Conservation (phyloP, 768 basidiomycete species). For the Suillus ampliporus region DNA sequence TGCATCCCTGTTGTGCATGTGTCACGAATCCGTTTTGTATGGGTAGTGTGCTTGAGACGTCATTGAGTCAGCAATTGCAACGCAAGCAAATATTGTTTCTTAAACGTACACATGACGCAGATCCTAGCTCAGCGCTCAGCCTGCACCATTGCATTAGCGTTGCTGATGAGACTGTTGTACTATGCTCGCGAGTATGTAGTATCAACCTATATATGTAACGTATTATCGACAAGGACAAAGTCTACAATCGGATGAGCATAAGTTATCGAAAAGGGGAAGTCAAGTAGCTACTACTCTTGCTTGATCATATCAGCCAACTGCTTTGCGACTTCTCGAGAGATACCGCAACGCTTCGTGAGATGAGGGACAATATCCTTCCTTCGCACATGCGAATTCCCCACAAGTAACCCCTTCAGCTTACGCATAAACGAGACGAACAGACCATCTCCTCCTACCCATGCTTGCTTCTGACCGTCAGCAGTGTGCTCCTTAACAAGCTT, state of each 20-base stretch:
- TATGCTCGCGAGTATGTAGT: background rate
- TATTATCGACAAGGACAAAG: background rate
- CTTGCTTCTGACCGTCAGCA: background rate
- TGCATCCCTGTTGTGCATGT: no score
- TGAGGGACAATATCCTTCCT: constrained; percentile 30
- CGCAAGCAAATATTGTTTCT: no score
- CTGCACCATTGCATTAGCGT: background rate
- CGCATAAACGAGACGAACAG: constrained; percentile 31
- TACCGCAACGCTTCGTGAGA: constrained; percentile 33
- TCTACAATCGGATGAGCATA: background rate
- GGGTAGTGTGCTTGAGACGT: no score
- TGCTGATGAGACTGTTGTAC: background rate
- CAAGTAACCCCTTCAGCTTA: constrained; percentile 28
- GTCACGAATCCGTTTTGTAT: no score
- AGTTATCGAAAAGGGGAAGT: background rate
- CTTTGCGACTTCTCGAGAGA: constrained; percentile 29
- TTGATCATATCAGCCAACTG: background rate
- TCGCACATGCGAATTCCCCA: constrained; percentile 15
- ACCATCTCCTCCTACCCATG: background rate
- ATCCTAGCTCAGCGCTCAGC: background rate
- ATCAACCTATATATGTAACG: no score
- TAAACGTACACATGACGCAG: background rate
- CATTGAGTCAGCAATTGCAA: no score
- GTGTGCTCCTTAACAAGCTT: constrained; percentile 20
- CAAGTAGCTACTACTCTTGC: background rate